Evolutionary conservation across 768 basidiomycete genomes (phyloP).

Genomic region (Rhodotorula taiwanensis): DNA sequence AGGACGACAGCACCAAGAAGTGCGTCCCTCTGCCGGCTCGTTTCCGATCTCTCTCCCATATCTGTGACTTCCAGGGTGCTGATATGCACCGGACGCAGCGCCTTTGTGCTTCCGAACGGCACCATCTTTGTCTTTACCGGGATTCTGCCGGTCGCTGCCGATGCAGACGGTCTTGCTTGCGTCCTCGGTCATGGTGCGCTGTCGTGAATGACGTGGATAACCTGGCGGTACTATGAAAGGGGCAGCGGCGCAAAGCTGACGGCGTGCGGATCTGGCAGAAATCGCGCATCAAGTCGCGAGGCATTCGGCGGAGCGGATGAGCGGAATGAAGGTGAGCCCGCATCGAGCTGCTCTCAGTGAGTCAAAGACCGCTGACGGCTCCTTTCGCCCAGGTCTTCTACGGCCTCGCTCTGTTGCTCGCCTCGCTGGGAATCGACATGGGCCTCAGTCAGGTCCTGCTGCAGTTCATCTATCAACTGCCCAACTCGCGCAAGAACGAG

Average conservation of each 20-base stretch:
- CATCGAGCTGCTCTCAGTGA: background rate
- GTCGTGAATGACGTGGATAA: background rate
- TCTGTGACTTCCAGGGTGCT: background rate
- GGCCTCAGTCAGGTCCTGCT: constrained; percentile 21
- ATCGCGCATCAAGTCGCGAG: constrained; percentile 46
- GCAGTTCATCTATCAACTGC: constrained; percentile 48
- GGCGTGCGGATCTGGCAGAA: constrained; percentile 6
- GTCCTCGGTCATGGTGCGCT: constrained; percentile 72
- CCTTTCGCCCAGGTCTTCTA: constrained; percentile 44
- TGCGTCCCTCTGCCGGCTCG: constrained; percentile 15
- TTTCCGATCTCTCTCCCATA: too few relatives aligned
- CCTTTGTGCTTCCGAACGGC: constrained; percentile 49
- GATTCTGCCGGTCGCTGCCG: constrained; percentile 66
- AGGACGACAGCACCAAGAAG: constrained; percentile 26
- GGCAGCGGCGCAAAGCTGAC: constrained; percentile 46
- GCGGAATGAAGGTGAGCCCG: constrained; percentile 44
- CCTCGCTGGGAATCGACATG: constrained; percentile 29
- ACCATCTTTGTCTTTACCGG: constrained; percentile 83
- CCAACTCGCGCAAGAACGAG: constrained; percentile 76
- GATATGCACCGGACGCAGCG: background rate
- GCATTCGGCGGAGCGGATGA: constrained; percentile 48
- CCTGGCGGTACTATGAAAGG: too few relatives aligned
- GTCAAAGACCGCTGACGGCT: constrained; percentile 50
- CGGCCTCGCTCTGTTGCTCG: constrained; percentile 6
- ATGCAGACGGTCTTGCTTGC: constrained; percentile 75